phyloP scores from a whole-genome alignment of 768 basidiomycete species.

The Rhodotorula kratochvilovae region DNA sequence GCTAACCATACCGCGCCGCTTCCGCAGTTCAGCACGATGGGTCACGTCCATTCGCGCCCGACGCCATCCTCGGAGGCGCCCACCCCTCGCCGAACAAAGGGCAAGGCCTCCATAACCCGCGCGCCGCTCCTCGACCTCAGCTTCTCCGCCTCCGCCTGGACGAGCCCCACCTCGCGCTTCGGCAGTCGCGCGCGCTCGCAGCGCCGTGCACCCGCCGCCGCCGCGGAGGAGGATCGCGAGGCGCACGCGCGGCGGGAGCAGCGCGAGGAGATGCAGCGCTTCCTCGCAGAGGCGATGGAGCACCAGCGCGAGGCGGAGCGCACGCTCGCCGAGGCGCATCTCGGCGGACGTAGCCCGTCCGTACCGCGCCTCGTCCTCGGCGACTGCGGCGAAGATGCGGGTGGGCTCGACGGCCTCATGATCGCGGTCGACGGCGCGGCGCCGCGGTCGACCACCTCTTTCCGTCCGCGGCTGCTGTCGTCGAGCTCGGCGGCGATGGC shows the following conservation, averaged over 20 bases:
- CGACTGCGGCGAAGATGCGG: not conserved
- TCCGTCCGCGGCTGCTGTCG: too few relatives aligned
- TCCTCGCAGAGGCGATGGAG: not conserved
- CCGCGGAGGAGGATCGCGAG: not conserved
- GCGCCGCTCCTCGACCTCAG: not conserved
- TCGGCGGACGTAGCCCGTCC: not conserved
- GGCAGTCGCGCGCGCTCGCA: not conserved
- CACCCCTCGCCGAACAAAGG: not conserved
- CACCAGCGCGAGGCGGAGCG: not conserved
- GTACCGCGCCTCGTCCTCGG: not conserved
- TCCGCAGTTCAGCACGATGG: not conserved
- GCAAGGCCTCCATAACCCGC: not conserved
- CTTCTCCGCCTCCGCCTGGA: not conserved
- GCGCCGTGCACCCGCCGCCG: not conserved
- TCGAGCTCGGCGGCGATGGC: too few relatives aligned
- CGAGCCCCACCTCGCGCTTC: not conserved
- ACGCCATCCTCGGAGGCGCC: not conserved
- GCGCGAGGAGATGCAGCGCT: not conserved
- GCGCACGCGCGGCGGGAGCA: not conserved
- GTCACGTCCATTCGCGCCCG: not conserved
- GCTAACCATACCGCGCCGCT: not conserved
- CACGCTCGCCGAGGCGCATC: not conserved
- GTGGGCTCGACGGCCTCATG: conserved; percentile 6
- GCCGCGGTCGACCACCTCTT: too few relatives aligned
- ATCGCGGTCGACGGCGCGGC: not conserved